phyloP scores from a whole-genome alignment of 192 early-diverging fungal species.

The Funneliformis mosseae region DNA sequence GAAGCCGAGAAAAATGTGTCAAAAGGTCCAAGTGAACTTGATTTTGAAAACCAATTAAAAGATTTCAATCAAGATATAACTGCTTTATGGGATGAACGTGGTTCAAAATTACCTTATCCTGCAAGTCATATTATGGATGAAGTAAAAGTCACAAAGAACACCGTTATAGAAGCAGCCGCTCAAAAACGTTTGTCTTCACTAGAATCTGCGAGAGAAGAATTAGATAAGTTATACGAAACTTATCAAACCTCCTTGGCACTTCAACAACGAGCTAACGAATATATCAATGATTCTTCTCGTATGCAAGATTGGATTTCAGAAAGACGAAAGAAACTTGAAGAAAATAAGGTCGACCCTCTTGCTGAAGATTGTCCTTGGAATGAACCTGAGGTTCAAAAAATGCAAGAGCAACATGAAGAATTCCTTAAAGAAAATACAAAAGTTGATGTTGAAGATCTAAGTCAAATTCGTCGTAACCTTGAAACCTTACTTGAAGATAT shows the following conservation, averaged over 20 bases:
- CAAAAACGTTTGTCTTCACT: constrained; percentile 5
- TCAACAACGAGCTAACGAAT: constrained; percentile 23
- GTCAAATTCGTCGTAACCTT: constrained; percentile 13
- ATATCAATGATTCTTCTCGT: constrained; percentile 13
- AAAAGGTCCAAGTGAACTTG: constrained; percentile 19
- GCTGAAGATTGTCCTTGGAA: not conserved
- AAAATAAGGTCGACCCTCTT: constrained; percentile 15
- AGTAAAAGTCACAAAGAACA: constrained; percentile 26
- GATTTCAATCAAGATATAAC: constrained; percentile 15
- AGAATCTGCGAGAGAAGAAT: not conserved
- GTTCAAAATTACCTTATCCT: constrained; percentile 26
- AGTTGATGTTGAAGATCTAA: constrained; percentile 25
- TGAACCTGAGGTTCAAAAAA: constrained; percentile 21
- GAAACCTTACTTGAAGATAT: constrained; percentile 27
- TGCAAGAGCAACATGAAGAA: constrained; percentile 15
- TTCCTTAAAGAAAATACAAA: constrained; percentile 21
- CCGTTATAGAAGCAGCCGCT: not conserved
- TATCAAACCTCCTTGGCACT: constrained; percentile 19
- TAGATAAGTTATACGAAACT: constrained; percentile 16
- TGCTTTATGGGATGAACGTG: constrained; percentile 5
- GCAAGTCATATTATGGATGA: constrained; percentile 10
- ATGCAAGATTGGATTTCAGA: constrained; percentile 17
- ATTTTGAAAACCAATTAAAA: constrained; percentile 23
- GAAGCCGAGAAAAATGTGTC: constrained; percentile 25
- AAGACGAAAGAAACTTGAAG: constrained; percentile 8